These are phyloP conservation scores for Apiotrichum akiyoshidainum DNA, from an alignment of 1,284 basidiomycete genomes.

Conservation along the genomic window DNA sequence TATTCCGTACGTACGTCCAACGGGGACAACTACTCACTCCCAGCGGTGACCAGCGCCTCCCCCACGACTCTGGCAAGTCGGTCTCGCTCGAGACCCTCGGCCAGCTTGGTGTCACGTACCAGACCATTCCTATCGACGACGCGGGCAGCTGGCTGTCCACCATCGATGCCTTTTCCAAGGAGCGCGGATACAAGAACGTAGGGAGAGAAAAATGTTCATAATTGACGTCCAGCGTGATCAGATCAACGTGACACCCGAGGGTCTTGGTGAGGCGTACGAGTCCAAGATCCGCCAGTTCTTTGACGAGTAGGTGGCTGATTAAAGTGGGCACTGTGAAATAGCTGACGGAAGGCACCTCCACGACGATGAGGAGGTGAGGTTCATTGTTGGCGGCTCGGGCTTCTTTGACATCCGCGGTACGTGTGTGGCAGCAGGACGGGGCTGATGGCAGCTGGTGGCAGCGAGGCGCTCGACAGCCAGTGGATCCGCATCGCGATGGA, in stretches of 20 bases:
- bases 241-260: conserved; percentile 69
- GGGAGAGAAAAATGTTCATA: conserved; percentile 7
- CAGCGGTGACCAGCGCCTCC: conserved; percentile 68
- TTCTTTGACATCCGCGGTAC: conserved; percentile 79
- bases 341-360: conserved; percentile 66
- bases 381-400: conserved; percentile 72
- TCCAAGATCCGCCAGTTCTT: conserved; percentile 74
- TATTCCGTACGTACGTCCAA: conserved; percentile 49
- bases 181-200: conserved; percentile 69
- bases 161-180: conserved; percentile 60
- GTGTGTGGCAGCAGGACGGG: conserved; percentile 17
- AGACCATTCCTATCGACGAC: conserved; percentile 60
- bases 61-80: conserved; percentile 64
- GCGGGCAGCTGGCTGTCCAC: conserved; percentile 55
- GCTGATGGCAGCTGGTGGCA: conserved; percentile 14
- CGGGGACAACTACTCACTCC: not conserved
- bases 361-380: conserved; percentile 87
- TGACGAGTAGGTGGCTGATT: conserved; percentile 60
- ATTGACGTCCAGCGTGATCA: conserved; percentile 55
- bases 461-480: conserved; percentile 52
- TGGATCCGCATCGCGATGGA: conserved; percentile 72
- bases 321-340: not conserved
- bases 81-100: conserved; percentile 57
- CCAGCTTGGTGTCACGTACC: conserved; percentile 62
- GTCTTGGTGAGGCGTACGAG: conserved; percentile 73